Percentiles rank a stretch among this genome's conserved stretches.
phyloP scores from a whole-genome alignment of 2,329 filamentous ascomycete species.

The Cercospora canescens region DNA sequence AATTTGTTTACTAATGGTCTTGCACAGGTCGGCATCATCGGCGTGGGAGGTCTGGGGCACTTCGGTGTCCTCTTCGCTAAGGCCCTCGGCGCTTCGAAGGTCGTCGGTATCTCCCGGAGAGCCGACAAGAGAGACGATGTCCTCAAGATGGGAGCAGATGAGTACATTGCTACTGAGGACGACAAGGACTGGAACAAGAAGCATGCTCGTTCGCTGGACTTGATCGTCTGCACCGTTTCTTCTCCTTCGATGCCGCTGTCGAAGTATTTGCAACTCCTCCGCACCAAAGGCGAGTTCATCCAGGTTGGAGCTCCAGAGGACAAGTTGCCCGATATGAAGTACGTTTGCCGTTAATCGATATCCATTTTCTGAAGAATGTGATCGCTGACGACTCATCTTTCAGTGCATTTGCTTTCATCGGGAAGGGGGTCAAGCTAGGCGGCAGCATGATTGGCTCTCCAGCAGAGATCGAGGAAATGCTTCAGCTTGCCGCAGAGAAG shows the following conservation, averaged over 20 bases:
- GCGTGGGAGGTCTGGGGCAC: constrained; percentile 50
- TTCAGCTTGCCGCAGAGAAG: constrained; percentile 60
- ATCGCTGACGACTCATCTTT: not conserved
- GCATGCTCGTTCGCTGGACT: constrained; percentile 54
- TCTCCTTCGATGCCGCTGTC: constrained; percentile 62
- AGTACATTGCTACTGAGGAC: constrained; percentile 58
- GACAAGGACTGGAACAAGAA: constrained; percentile 61
- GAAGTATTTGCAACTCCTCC: constrained; percentile 62
- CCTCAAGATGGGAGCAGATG: constrained; percentile 61
- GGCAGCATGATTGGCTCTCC: constrained; percentile 55
- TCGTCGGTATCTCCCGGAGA: constrained; percentile 65
- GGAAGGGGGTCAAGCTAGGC: constrained; percentile 52
- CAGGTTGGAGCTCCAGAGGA: constrained; percentile 68
- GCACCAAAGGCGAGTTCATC: constrained; percentile 61
- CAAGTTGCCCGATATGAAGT: constrained; percentile 50
- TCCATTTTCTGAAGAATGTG: constrained; percentile 51
- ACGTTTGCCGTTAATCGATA: constrained; percentile 51
- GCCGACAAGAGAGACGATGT: constrained; percentile 61
- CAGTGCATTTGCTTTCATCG: constrained; percentile 59
- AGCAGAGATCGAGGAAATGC: constrained; percentile 61
- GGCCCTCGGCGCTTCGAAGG: constrained; percentile 67
- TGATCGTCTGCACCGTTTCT: constrained; percentile 62
- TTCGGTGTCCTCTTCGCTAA: constrained; percentile 70
- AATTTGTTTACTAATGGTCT: not conserved
- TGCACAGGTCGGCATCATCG: constrained; percentile 2